Evolutionary conservation across 371 early-diverging fungal species (phyloP).

Genomic region (Parasitella parasitica): DNA sequence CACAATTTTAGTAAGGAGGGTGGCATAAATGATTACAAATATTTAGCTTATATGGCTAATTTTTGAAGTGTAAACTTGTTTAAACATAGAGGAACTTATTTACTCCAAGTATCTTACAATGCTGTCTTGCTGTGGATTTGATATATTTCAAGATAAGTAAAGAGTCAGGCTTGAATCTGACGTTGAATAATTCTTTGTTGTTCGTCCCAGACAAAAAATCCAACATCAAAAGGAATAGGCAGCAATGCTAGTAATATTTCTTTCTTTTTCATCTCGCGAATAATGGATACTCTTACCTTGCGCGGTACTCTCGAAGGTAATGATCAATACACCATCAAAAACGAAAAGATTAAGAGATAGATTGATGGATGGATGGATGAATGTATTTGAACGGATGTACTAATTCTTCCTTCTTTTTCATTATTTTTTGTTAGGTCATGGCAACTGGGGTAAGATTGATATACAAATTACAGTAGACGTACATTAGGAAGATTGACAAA

Average conservation of each 20-base stretch:
- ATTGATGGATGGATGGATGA: slow-evolving; percentile 11
- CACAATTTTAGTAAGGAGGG: too few relatives aligned
- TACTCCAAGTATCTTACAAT: too few relatives aligned
- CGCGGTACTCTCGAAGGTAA: slow-evolving; percentile 46
- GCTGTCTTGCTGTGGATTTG: not conserved
- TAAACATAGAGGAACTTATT: too few relatives aligned
- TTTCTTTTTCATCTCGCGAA: slow-evolving; percentile 47
- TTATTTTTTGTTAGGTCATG: slow-evolving; percentile 41
- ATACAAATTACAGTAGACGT: not conserved
- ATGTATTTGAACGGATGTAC: slow-evolving; percentile 5
- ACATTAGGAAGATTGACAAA: not conserved
- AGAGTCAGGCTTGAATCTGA: not conserved
- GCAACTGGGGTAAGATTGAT: slow-evolving; percentile 37
- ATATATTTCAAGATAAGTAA: not conserved
- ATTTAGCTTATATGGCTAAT: too few relatives aligned
- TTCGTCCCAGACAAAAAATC: not conserved
- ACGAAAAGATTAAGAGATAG: not conserved
- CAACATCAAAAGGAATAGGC: slow-evolving; percentile 4
- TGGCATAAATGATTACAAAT: too few relatives aligned
- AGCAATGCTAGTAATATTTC: slow-evolving; percentile 12
- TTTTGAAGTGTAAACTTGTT: too few relatives aligned
- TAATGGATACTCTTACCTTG: slow-evolving; percentile 43
- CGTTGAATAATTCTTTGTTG: not conserved
- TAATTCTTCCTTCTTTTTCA: not conserved
- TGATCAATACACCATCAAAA: not conserved